Base-by-base conservation (phyloP, 352 stramenopile genomes). In the Globisporangium uncinulatum region DNA sequence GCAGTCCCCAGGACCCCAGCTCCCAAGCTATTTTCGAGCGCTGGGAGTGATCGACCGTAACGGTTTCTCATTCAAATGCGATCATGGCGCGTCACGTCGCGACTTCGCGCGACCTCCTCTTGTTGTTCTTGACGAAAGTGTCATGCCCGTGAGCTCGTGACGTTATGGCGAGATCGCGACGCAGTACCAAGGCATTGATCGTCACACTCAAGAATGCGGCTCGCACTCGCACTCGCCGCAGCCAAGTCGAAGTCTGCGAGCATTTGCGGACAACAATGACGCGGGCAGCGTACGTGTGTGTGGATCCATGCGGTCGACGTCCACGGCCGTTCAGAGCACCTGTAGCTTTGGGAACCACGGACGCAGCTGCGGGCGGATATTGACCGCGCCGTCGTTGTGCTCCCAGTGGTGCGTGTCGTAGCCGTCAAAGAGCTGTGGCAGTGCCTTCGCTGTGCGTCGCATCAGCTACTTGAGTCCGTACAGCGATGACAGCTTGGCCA, bases 371-470 rank as follows among this genome's bases (percentile, higher is more conserved):
- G 79, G 89, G 13, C 70, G 65, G 31, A 88, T 82, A 54, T 92
- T 92, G 10, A 92, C 82, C 1, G 71, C 71, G 6, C 82, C 82
- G 46, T 92, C 82, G 37, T 92, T 92, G 65, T 83, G 82, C 42
- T 78, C 67, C 82, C 82, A 91, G 46, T 77, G 67, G 21, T 69
- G 61, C 6, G 62, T 42, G 29, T 89, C 71, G 56, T 87, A 88
- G 15, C 79, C 79, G 47, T 88, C 70, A 51, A 82, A 87, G 50
- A 89, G 75, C 63, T 74, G 66, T 1, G 77, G 69, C 2, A 91
- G 59, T 17, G 62, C 71, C 21, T 69, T 66, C 14, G 79, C 75
- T 13, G 70, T 71, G 50, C 67, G 73, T 14, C 61, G 68, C 56
- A 91, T 87, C 48, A 89, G 67, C 73, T 71, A 88, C 61, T 73